These are phyloP conservation scores for Novymonas esmeraldas DNA, from an alignment of 208 protist species.

Conservation along the genomic window DNA sequence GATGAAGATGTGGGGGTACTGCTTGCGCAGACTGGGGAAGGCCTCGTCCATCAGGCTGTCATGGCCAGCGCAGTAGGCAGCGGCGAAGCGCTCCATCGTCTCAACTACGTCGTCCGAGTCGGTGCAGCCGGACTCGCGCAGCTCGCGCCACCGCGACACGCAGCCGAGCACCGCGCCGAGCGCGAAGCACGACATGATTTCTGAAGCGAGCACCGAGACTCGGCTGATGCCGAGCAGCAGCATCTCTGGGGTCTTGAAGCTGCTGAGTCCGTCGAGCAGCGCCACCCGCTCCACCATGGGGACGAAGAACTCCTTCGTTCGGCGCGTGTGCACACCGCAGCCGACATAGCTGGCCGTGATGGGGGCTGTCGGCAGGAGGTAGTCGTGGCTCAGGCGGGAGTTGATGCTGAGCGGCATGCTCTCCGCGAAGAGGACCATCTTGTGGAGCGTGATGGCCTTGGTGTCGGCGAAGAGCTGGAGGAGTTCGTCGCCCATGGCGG, in stretches of 20 bases:
- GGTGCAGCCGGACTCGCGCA: constrained; percentile 16
- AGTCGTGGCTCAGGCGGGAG: constrained; percentile 41
- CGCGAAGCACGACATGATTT: constrained; percentile 56
- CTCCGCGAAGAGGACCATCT: constrained; percentile 29
- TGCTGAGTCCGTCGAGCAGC: constrained; percentile 24
- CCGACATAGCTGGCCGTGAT: constrained; percentile 33
- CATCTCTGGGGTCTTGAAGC: constrained; percentile 38
- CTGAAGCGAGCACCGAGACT: constrained; percentile 53
- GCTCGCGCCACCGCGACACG: constrained; percentile 27
- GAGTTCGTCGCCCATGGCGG: constrained; percentile 19
- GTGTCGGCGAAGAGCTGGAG: constrained; percentile 26
- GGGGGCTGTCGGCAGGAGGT: constrained; percentile 37
- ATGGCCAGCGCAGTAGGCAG: constrained; percentile 32
- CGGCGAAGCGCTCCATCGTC: constrained; percentile 29
- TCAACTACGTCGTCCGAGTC: constrained; percentile 20
- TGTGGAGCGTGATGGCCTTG: constrained; percentile 20
- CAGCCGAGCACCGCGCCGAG: constrained; percentile 35
- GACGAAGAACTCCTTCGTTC: constrained; percentile 59
- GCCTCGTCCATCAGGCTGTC: constrained; percentile 19
- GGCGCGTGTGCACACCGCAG: constrained; percentile 33
- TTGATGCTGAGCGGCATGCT: constrained; percentile 39
- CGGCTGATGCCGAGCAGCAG: constrained; percentile 49
- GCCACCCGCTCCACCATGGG: constrained; percentile 44
- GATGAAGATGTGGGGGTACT: constrained; percentile 63
- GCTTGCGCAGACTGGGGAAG: constrained; percentile 38